Conservation (phyloP, 768 basidiomycete genomes). For the Lactarius sp. region DNA sequence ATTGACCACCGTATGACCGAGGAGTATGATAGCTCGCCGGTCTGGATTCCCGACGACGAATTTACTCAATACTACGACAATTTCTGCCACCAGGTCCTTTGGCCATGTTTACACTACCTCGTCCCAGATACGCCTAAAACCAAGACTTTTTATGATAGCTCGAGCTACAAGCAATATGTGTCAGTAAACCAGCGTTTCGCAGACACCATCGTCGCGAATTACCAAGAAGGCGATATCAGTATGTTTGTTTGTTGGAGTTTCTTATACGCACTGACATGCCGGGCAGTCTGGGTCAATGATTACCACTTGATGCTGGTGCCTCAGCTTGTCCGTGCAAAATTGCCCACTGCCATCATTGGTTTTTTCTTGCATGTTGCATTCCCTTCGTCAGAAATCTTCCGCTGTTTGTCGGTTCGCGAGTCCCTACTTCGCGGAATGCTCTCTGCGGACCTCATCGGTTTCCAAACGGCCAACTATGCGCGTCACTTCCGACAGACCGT, state of each 20-base stretch:
- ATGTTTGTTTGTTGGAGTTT: slow-evolving; percentile 3
- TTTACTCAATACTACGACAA: slow-evolving; percentile 79
- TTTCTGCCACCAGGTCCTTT: slow-evolving; percentile 86
- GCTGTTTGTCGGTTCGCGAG: slow-evolving; percentile 76
- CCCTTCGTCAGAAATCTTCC: slow-evolving; percentile 92
- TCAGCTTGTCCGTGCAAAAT: slow-evolving; percentile 65
- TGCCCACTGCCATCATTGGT: slow-evolving; percentile 66
- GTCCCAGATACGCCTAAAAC: slow-evolving; percentile 86
- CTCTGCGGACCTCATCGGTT: slow-evolving; percentile 90
- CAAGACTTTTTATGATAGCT: slow-evolving; percentile 72
- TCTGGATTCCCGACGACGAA: slow-evolving; percentile 80
- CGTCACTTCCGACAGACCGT: slow-evolving; percentile 86
- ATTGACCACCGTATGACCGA: slow-evolving; percentile 49
- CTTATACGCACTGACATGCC: slow-evolving; percentile 7
- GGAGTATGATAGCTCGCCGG: slow-evolving; percentile 44
- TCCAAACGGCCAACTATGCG: slow-evolving; percentile 83
- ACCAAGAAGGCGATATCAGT: slow-evolving; percentile 86
- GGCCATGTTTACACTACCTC: slow-evolving; percentile 84
- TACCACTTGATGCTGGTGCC: slow-evolving; percentile 96
- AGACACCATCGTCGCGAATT: slow-evolving; percentile 70
- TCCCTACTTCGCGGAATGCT: slow-evolving; percentile 82
- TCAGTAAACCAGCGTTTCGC: slow-evolving; percentile 91
- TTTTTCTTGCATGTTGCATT: slow-evolving; percentile 99
- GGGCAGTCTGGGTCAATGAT: slow-evolving; percentile 78
- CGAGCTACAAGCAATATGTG: slow-evolving; percentile 78